A percentile compares a stretch with the other conserved stretches of the same genome.
Evolutionary conservation across 2,329 filamentous ascomycete species (phyloP).

Genomic region (Cytospora piceicola): DNA sequence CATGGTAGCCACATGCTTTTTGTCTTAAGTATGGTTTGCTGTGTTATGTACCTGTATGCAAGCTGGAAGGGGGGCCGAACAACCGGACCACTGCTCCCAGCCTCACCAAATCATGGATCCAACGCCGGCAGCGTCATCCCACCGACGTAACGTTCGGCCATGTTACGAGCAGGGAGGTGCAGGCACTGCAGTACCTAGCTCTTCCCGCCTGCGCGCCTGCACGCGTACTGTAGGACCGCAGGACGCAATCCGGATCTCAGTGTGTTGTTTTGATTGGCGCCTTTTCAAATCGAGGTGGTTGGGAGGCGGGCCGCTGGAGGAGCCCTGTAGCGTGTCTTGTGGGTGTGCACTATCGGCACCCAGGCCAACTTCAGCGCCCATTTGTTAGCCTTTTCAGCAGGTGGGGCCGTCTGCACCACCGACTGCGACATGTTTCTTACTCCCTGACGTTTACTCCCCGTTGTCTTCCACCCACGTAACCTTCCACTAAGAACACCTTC

Average conservation of each 20-base stretch:
- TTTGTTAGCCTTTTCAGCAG: background rate
- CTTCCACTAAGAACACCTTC: background rate
- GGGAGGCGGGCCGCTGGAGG: constrained; percentile 5
- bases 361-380: background rate
- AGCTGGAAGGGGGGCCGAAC: background rate
- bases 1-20: constrained; percentile 18
- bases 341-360: constrained; percentile 1
- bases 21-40: constrained; percentile 6
- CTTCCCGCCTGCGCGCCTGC: no score
- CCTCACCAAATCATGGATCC: constrained; percentile 19
- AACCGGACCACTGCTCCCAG: constrained; percentile 7
- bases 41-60: constrained; percentile 17
- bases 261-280: constrained; percentile 22
- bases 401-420: background rate
- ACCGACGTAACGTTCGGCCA: constrained; percentile 9
- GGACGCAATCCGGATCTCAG: constrained; percentile 6
- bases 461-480: no score
- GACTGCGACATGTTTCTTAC: no score
- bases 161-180: constrained; percentile 14
- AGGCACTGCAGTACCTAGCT: no score
- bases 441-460: no score
- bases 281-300: constrained; percentile 20
- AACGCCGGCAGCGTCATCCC: constrained; percentile 18
- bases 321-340: background rate
- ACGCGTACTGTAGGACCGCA: constrained; percentile 18